A percentile compares a stretch with the other conserved stretches of the same genome.
Conservation (phyloP, 495 filamentous ascomycete species). For the Neurospora sp. region DNA sequence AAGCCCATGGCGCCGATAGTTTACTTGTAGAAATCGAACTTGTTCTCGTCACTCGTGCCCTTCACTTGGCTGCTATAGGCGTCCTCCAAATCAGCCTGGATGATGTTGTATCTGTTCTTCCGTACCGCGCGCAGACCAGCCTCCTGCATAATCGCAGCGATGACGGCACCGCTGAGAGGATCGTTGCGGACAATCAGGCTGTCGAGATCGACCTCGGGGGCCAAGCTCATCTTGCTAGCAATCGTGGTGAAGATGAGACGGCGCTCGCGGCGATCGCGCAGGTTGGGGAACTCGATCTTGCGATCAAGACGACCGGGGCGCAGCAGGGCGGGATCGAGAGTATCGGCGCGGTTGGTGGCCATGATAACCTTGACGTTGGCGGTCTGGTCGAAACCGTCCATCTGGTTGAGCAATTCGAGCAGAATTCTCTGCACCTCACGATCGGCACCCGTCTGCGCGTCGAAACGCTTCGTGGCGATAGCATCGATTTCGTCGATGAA, state of each 20-base stretch:
- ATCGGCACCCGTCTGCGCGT: constrained; percentile 94
- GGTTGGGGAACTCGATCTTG: constrained; percentile 94
- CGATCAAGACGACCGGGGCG: constrained; percentile 91
- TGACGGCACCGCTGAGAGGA: constrained; percentile 86
- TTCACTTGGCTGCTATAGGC: constrained; percentile 94
- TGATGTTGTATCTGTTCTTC: constrained; percentile 98
- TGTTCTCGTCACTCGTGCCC: constrained; percentile 67
- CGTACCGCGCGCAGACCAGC: constrained; percentile 88
- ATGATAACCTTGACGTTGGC: constrained; percentile 99
- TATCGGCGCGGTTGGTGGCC: constrained; percentile 97
- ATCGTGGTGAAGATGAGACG: constrained; percentile 95
- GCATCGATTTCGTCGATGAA: constrained; percentile 99
- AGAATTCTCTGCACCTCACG: constrained; percentile 97
- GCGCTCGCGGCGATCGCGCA: constrained; percentile 85
- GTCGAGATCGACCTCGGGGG: constrained; percentile 92
- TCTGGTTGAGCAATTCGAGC: constrained; percentile 94
- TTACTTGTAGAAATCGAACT: constrained; percentile 63
- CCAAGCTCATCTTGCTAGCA: constrained; percentile 89
- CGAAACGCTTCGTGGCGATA: constrained; percentile 97
- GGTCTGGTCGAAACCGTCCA: constrained; percentile 98
- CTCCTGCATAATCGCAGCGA: constrained; percentile 99
- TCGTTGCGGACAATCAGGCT: constrained; percentile 93
- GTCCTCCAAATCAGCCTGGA: constrained; percentile 90
- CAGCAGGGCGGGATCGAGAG: constrained; percentile 85
- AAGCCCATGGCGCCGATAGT: not conserved